Evolutionary conservation across 2,329 filamentous ascomycete genomes (phyloP), one percentile per base, ranked within the genome.

Genomic region (Incumbomyces delicatus): DNA sequence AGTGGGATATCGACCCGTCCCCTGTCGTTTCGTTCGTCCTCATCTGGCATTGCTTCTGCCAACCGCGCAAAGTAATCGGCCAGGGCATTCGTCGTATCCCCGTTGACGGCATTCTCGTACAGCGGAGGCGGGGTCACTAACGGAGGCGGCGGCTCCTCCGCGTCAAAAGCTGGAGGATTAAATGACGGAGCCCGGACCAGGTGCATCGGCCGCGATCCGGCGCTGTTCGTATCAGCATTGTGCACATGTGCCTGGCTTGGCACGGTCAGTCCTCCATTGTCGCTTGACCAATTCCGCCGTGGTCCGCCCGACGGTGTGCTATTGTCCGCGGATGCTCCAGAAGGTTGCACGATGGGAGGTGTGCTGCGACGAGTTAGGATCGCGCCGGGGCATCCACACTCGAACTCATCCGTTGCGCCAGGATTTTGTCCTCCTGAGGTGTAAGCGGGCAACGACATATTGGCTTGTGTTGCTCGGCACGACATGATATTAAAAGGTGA

Each of bases 401-500:
- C 78, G 50, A 66, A 82, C 72, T 53, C 77, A 68, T 58, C 80
- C 67, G 61, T 76, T 71, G 44, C 73, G 61, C 63, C 69, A 29
- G 61, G 74, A 46, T 69, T 70, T 55, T 63, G 58, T 46, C 74
- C 71, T 8, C 74, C 75, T 47, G 68, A 75, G 7, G 78, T 80
- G 63, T 95, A 95, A 13, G 85, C 84, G 0, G 89, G 89, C 10
- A 95, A 75, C 11, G 81, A 80, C 20, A 85, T 94, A 64, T 95
- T 95, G 41, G 86, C 83, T 62, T 92, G 85, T 1, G 87, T 94
- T n/a, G 89, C 88, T 52, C 85, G 85, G 68, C 89, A 95, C 52
- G 89, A 90, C 40, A 95, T 82, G 38, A 95, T 87, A 51, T 90
- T 90, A 61, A 95, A 90, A 1, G 89, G 89, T 1, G 88, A 95